Evolutionary conservation across 2,329 filamentous ascomycete genomes (phyloP).

Genomic region (Dothidotthia symphoricarpi): DNA sequence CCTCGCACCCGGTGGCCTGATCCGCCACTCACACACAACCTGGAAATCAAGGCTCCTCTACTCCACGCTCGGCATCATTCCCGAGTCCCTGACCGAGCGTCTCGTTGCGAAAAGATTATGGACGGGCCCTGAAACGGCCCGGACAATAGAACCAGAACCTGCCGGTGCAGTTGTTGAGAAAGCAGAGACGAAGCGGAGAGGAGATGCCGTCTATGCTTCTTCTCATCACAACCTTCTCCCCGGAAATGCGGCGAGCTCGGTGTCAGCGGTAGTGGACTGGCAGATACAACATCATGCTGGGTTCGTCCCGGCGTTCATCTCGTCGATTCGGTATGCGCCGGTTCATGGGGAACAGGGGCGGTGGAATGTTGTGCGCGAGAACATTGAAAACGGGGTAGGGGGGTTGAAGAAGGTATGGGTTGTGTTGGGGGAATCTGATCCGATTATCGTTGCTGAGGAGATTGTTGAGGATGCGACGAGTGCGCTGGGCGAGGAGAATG

Average conservation of each 20-base stretch:
- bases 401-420: constrained; percentile 58
- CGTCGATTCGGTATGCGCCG: constrained; percentile 67
- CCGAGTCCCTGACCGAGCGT: constrained; percentile 55
- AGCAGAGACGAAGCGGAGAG: constrained; percentile 11
- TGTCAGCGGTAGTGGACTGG: constrained; percentile 66
- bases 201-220: constrained; percentile 24
- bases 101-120: constrained; percentile 41
- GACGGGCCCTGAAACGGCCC: constrained; percentile 20
- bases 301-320: constrained; percentile 69
- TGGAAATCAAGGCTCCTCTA: constrained; percentile 64
- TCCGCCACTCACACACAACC: constrained; percentile 63
- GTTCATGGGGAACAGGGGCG: constrained; percentile 62
- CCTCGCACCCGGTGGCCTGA: constrained; percentile 74
- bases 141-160: constrained; percentile 28
- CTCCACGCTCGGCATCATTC: constrained; percentile 57
- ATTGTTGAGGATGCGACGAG: constrained; percentile 59
- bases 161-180: constrained; percentile 20
- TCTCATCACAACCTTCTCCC: constrained; percentile 48
- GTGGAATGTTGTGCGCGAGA: constrained; percentile 58
- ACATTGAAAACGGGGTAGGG: constrained; percentile 32
- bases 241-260: constrained; percentile 53
- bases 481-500: constrained; percentile 58
- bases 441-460: constrained; percentile 66
- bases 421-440: constrained; percentile 64
- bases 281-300: constrained; percentile 66